A percentile compares a stretch with the other conserved stretches of the same genome.
phyloP scores from a whole-genome alignment of 2,329 filamentous ascomycete genomes.

The Drechslerella dactyloides region DNA sequence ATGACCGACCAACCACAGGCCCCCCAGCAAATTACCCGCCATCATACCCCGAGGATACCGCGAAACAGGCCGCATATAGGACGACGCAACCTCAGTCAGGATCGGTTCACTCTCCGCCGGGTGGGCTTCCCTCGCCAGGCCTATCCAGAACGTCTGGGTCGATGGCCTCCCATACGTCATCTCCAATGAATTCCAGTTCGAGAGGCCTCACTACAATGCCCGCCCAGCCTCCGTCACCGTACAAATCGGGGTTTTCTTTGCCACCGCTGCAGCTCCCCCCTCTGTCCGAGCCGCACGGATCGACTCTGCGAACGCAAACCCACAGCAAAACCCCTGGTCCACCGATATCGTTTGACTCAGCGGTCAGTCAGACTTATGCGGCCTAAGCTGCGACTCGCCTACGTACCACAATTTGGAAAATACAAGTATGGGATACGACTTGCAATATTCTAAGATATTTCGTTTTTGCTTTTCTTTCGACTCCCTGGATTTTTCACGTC shows the following conservation, averaged over 20 bases:
- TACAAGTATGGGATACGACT: background rate
- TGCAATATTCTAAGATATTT: slow-evolving; percentile 9
- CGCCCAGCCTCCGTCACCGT: slow-evolving; percentile 44
- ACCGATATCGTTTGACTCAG: slow-evolving; percentile 44
- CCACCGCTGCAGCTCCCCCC: slow-evolving; percentile 43
- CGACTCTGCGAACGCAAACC: slow-evolving; percentile 26
- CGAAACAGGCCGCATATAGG: slow-evolving; percentile 31
- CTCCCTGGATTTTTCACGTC: slow-evolving; percentile 9
- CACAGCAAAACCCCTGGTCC: slow-evolving; percentile 40
- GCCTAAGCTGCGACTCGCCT: slow-evolving; percentile 8
- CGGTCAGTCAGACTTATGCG: slow-evolving; percentile 40
- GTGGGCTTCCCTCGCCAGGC: slow-evolving; percentile 43
- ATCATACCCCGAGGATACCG: slow-evolving; percentile 34
- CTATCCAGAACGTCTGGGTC: slow-evolving; percentile 46
- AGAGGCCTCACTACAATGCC: slow-evolving; percentile 36
- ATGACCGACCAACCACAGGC: slow-evolving; percentile 34
- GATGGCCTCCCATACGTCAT: slow-evolving; percentile 45
- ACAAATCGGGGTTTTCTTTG: slow-evolving; percentile 39
- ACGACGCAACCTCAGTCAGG: slow-evolving; percentile 26
- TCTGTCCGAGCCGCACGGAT: slow-evolving; percentile 36
- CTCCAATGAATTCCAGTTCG: slow-evolving; percentile 46
- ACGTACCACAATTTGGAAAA: background rate
- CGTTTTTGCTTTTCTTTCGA: background rate
- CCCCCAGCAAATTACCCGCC: slow-evolving; percentile 33
- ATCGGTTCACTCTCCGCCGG: slow-evolving; percentile 44